Conservation (phyloP, 2,329 filamentous ascomycete species). For the Aureobasidium pullulans region DNA sequence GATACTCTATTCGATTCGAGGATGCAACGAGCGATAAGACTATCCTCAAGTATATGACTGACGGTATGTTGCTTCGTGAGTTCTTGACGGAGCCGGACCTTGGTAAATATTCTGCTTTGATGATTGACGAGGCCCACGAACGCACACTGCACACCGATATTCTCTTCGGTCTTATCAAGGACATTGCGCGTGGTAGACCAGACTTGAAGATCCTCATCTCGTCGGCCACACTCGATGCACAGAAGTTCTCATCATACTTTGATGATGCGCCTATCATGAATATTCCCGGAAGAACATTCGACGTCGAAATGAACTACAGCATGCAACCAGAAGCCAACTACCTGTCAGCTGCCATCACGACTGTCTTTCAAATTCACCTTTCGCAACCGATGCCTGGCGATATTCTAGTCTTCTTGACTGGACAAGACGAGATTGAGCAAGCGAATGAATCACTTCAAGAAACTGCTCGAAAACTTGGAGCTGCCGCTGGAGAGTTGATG, state of each 20-base stretch:
- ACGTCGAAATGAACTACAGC: slow-evolving; percentile 87
- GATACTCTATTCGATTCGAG: slow-evolving; percentile 92
- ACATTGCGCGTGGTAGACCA: slow-evolving; percentile 72
- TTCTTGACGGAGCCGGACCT: slow-evolving; percentile 84
- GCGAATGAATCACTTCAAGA: slow-evolving; percentile 78
- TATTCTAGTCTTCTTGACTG: slow-evolving; percentile 89
- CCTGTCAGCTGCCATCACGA: slow-evolving; percentile 81
- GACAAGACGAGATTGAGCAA: slow-evolving; percentile 91
- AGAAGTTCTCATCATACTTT: slow-evolving; percentile 87
- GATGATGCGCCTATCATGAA: slow-evolving; percentile 91
- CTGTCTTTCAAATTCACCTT: slow-evolving; percentile 90
- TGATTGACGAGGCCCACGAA: slow-evolving; percentile 98
- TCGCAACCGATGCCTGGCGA: slow-evolving; percentile 71
- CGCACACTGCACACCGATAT: slow-evolving; percentile 88
- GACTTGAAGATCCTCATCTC: slow-evolving; percentile 89
- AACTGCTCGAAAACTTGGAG: slow-evolving; percentile 78
- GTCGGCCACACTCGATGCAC: slow-evolving; percentile 88
- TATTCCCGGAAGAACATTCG: slow-evolving; percentile 80
- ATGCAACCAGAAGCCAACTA: slow-evolving; percentile 91
- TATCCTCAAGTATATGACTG: slow-evolving; percentile 90
- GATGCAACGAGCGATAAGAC: slow-evolving; percentile 89
- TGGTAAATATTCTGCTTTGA: slow-evolving; percentile 73
- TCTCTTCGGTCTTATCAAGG: slow-evolving; percentile 77
- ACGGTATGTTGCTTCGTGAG: slow-evolving; percentile 87
- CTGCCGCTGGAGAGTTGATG: slow-evolving; percentile 75